phyloP scores from a whole-genome alignment of 441 rosid genomes.

The Gossypium laxum region DNA sequence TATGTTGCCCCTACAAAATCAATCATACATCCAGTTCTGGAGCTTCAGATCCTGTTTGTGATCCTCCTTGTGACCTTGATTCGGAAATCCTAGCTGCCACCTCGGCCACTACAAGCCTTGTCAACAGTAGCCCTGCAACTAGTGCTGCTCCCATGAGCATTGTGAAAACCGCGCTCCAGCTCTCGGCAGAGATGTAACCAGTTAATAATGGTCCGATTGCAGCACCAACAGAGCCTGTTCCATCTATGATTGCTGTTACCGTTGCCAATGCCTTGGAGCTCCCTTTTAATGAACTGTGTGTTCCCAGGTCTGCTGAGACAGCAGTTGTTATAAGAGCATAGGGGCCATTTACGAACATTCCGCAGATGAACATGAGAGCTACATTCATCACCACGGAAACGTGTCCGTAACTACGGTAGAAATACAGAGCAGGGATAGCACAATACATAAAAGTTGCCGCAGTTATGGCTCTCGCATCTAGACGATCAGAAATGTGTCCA shows the following conservation, averaged over 20 bases:
- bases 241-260: conserved; percentile 86
- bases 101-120: conserved; percentile 70
- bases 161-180: conserved; percentile 78
- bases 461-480: conserved; percentile 76
- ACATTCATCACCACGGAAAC: conserved; percentile 53
- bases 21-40: conserved; percentile 22
- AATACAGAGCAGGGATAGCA: conserved; percentile 74
- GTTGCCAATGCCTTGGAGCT: conserved; percentile 87
- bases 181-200: conserved; percentile 66
- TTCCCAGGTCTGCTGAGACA: conserved; percentile 86
- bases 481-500: conserved; percentile 71
- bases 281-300: conserved; percentile 74
- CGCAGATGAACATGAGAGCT: conserved; percentile 63
- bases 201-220: conserved; percentile 84
- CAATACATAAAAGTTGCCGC: conserved; percentile 89
- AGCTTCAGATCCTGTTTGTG: conserved; percentile 24
- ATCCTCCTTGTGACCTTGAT: conserved; percentile 29
- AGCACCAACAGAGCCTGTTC: conserved; percentile 93
- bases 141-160: conserved; percentile 94
- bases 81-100: conserved; percentile 54
- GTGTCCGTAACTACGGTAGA: conserved; percentile 72
- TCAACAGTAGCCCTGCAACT: conserved; percentile 67
- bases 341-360: conserved; percentile 86
- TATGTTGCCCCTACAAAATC: neutral
- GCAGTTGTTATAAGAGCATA: conserved; percentile 92